phyloP scores from a whole-genome alignment of 2,329 filamentous ascomycete genomes.

The Stagonosporopsis vannaccii region DNA sequence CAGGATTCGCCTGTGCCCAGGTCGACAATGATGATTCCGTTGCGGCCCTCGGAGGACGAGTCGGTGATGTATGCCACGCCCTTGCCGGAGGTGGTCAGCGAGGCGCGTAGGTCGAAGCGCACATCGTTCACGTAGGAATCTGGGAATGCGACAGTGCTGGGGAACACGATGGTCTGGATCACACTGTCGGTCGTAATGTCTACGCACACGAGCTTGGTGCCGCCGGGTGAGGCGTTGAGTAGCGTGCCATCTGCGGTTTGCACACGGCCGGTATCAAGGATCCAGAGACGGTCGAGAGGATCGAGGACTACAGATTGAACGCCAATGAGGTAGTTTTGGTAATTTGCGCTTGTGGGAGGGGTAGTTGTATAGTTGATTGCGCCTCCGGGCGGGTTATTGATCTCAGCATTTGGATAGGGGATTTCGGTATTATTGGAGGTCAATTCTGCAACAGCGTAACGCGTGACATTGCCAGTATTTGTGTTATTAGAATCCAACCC shows the following conservation, averaged over 20 bases:
- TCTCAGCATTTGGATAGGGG: slow-evolving; percentile 53
- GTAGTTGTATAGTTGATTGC: slow-evolving; percentile 60
- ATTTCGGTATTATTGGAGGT: slow-evolving; percentile 53
- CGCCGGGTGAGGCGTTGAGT: slow-evolving; percentile 55
- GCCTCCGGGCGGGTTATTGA: slow-evolving; percentile 59
- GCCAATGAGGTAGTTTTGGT: slow-evolving; percentile 59
- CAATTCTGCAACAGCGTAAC: slow-evolving; percentile 60
- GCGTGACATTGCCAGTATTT: slow-evolving; percentile 50
- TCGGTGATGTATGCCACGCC: slow-evolving; percentile 64
- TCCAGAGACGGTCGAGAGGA: slow-evolving; percentile 59
- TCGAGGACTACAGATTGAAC: slow-evolving; percentile 63
- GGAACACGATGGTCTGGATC: slow-evolving; percentile 61
- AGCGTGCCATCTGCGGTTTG: slow-evolving; percentile 54
- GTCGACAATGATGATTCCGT: slow-evolving; percentile 59
- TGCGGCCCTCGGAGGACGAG: slow-evolving; percentile 57
- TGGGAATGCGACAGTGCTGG: slow-evolving; percentile 54
- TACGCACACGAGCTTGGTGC: slow-evolving; percentile 61
- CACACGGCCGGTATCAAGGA: slow-evolving; percentile 61
- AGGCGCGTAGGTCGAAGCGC: slow-evolving; percentile 59
- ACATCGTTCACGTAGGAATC: slow-evolving; percentile 63
- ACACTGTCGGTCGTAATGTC: slow-evolving; percentile 55
- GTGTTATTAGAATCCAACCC: slow-evolving; percentile 59
- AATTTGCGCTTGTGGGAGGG: slow-evolving; percentile 56
- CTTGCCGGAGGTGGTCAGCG: slow-evolving; percentile 51
- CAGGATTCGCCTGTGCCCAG: slow-evolving; percentile 58